Base-by-base conservation (phyloP, 2,329 filamentous ascomycete species). In the Apiospora sp. region DNA sequence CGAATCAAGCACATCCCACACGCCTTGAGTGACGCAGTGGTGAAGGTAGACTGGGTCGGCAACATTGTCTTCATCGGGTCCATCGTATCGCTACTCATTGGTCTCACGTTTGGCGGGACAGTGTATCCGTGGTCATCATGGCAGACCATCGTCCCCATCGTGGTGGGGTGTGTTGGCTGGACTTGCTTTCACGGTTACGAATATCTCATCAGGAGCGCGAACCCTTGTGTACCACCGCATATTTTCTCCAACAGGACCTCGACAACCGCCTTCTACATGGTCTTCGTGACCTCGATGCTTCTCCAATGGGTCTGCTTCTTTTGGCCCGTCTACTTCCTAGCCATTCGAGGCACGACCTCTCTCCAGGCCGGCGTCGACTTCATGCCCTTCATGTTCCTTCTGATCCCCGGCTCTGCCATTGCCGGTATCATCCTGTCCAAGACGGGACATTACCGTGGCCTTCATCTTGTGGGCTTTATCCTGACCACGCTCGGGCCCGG, bases 201-300 rank as follows among this genome's bases (percentile, higher is more conserved):
- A 4, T 22, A n/a, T n/a, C 6, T n/a, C 16, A 49, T n/a, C 5
- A 49, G 8, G 19, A 22, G n/a, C 19, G 46, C 46, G 46, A 49
- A 49, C 19, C 46, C 46, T 1, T n/a, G 46, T 22, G 46, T 87
- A 73, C 85, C 85, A 0, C 77, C 80, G 1, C 76, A 78, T 12
- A 77, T 87, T n/a, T 87, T 87, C 78, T 75, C 75, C 1, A 86
- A 84, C 74, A 79, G 82, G 5, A 86, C 84, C 2, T 77, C 73
- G 0, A 51, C 73, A 1, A 72, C 77, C 2, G 78, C 75, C 4
- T 82, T 81, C 61, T 68, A 76, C 1, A 69, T 80, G 12, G 81
- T 79, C 4, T 82, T 84, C 67, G 64, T 85, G 2, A 79, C 82
- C 48, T 77, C 76, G 12, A 72, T 85, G 7, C 74, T 84, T 7